Evolutionary conservation across 2,329 filamentous ascomycete species (phyloP).

Genomic region (Aureobasidium sp.): DNA sequence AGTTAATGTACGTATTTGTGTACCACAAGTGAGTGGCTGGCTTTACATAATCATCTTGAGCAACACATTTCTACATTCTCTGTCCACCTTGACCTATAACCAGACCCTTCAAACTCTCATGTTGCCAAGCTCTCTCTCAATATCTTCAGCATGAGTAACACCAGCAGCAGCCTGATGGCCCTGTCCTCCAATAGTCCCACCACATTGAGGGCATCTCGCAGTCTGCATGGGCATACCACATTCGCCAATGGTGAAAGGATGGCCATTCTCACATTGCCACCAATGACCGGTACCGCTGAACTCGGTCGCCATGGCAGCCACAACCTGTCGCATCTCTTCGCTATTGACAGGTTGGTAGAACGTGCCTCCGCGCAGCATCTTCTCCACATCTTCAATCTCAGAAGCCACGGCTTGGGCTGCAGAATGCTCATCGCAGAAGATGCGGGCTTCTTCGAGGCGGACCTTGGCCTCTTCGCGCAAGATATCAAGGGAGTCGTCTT

Average conservation of each 20-base stretch:
- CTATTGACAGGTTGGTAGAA: slow-evolving; percentile 39
- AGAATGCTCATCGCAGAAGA: slow-evolving; percentile 21
- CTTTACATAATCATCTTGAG: no score
- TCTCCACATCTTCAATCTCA: slow-evolving; percentile 41
- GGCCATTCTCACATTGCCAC: slow-evolving; percentile 36
- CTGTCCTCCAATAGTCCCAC: slow-evolving; percentile 47
- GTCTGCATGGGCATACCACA: no score
- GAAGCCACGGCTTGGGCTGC: slow-evolving; percentile 29
- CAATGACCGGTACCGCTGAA: slow-evolving; percentile 46
- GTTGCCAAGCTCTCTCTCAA: background rate
- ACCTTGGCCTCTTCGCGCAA: no score
- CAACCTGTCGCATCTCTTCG: slow-evolving; percentile 45
- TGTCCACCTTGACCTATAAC: background rate
- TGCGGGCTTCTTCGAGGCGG: slow-evolving; percentile 22
- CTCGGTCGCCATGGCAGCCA: slow-evolving; percentile 41
- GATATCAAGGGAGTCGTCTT: no score
- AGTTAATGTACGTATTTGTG: no score
- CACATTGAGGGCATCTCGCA: slow-evolving; percentile 49
- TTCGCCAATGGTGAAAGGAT: no score
- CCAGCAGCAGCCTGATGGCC: slow-evolving; percentile 1
- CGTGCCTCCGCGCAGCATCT: slow-evolving; percentile 38
- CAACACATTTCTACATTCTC: background rate
- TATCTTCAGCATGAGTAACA: background rate
- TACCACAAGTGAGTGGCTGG: no score
- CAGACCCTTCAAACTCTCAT: background rate